Percentiles rank a stretch among this genome's conserved stretches.
Conservation (phyloP, 2,329 filamentous ascomycete species). For the Curvularia sp. region DNA sequence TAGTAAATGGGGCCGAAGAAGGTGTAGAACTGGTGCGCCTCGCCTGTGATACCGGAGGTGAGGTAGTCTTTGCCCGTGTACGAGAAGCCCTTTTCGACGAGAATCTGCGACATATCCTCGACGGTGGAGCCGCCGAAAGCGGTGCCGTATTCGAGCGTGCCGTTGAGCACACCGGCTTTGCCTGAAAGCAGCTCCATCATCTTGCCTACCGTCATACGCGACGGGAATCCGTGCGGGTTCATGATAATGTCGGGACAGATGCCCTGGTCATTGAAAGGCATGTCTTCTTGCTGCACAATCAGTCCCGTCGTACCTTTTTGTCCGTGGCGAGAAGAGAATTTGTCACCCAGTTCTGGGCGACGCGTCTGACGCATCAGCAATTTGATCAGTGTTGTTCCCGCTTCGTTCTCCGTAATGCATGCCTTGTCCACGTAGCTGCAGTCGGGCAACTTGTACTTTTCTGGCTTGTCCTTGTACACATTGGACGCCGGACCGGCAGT, state of each 20-base stretch:
- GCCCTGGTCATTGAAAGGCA: conserved; percentile 92
- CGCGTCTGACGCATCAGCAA: conserved; percentile 96
- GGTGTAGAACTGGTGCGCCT: conserved; percentile 91
- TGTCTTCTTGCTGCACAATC: conserved; percentile 94
- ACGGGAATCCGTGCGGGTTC: conserved; percentile 99
- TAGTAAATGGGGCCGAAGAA: conserved; percentile 99
- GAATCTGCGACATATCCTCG: conserved; percentile 84
- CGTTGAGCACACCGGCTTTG: conserved; percentile 87
- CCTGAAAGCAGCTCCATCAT: conserved; percentile 94
- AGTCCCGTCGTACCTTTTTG: conserved; percentile 98
- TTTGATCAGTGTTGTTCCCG: conserved; percentile 86
- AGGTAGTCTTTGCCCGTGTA: conserved; percentile 98
- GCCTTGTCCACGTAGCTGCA: conserved; percentile 95
- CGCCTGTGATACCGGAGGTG: conserved; percentile 92
- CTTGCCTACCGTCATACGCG: conserved; percentile 98
- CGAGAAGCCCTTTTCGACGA: conserved; percentile 88
- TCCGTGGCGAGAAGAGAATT: conserved; percentile 97
- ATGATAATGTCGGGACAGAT: conserved; percentile 99
- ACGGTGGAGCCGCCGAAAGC: conserved; percentile 84
- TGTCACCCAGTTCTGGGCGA: conserved; percentile 93
- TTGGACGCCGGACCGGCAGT: conserved; percentile 73
- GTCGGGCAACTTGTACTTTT: conserved; percentile 84
- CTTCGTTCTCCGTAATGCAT: conserved; percentile 86
- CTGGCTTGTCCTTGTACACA: conserved; percentile 69
- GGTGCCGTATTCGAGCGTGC: conserved; percentile 87